Evolutionary conservation across 305 asterid species (phyloP), one percentile per base, ranked within the genome.

Genomic region (Withania somnifera): DNA sequence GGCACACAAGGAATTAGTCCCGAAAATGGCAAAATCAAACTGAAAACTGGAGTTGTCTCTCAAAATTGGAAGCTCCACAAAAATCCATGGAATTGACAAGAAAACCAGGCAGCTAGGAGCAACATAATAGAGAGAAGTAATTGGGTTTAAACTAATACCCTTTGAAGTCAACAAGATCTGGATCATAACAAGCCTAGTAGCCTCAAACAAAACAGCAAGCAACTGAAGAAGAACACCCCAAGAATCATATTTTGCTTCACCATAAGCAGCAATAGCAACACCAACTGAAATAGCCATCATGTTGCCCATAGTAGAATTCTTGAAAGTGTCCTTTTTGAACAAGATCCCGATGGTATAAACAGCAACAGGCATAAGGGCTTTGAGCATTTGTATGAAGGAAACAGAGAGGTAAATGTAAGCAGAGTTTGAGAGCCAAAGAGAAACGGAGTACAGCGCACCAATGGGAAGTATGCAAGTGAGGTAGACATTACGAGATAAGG

Each of bases 231-330:
- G 61, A 32, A 87, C 90, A 47, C 90, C 90, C 90, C 90, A 87
- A n/a, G 90, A 87, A 82, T 87, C 88, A 20, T 85, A 87, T 66
- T 87, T 87, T 0, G 90, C 90, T 58, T 87, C 90, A 15, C 90
- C 90, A 78, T 87, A 87, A 7, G 90, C 90, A 67, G 90, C 90
- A 75, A 87, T 81, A 1, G 84, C 88, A 20, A 87, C 90, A 14
- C 90, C 90, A 47, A 85, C 28, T 0, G 90, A 87, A 38, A 87
- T 82, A 26, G 82, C 87, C 45, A 87, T 2, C 90, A 87, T 87
- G 38, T 87, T 87, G 9, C 51, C n/a, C 88, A 85, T 85, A 8
- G 81, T 84, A 0, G 53, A 77, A 5, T 76, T 81, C 68, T 83
- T 85, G 30, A 78, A 87, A 3, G 77, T 10, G 69, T 87, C 90